phyloP scores from a whole-genome alignment of 1,284 basidiomycete species.

The Peniophora sp. region DNA sequence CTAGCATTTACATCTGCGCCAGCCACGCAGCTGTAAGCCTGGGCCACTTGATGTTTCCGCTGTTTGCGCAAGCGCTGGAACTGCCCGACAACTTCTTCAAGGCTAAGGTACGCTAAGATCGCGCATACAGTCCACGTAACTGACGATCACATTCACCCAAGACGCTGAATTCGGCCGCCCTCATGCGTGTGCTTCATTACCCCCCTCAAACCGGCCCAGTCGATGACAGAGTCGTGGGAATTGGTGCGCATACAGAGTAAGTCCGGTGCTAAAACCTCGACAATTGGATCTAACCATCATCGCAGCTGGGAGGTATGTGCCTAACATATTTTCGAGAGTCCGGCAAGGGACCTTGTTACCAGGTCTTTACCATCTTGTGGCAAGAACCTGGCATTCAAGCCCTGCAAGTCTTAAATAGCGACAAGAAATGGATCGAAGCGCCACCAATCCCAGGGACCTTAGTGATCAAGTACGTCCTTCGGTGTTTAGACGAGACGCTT shows the following conservation, averaged over 20 bases:
- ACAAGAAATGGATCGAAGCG: constrained; percentile 49
- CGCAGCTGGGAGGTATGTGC: not conserved
- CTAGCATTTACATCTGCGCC: not conserved
- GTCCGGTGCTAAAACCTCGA: constrained; percentile 8
- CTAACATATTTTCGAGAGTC: too few species aligned
- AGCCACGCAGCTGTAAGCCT: constrained; percentile 58
- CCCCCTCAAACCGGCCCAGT: constrained; percentile 62
- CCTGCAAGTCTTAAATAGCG: constrained; percentile 47
- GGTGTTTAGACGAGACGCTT: too few species aligned
- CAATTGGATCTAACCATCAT: not conserved
- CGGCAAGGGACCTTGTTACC: too few species aligned
- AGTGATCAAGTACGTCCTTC: constrained; percentile 69
- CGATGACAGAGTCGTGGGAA: constrained; percentile 66
- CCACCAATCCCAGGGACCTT: constrained; percentile 46
- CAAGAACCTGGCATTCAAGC: constrained; percentile 54
- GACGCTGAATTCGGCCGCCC: constrained; percentile 59
- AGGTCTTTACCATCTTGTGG: constrained; percentile 87
- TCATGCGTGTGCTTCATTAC: constrained; percentile 80
- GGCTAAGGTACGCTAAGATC: too few species aligned
- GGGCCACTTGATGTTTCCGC: constrained; percentile 68
- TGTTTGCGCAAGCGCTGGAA: constrained; percentile 78
- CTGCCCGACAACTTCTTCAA: constrained; percentile 72
- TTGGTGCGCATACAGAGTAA: constrained; percentile 74
- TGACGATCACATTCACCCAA: too few species aligned
- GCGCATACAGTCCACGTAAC: too few species aligned